Conservation (phyloP, 371 early-diverging fungal genomes). For the Zychaea mexicana region DNA sequence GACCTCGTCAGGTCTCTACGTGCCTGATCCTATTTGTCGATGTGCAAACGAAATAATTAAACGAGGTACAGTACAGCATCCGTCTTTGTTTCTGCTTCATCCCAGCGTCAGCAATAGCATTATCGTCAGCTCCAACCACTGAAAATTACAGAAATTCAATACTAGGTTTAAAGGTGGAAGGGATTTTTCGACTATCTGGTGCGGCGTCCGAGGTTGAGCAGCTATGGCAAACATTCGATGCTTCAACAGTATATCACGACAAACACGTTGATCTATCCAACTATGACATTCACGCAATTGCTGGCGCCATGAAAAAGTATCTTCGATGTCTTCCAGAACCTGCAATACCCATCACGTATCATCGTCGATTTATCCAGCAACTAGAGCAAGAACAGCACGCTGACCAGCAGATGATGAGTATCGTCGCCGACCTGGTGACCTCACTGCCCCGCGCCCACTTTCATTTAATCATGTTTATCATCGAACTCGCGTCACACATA, state of each 20-base stretch:
- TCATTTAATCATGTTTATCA: constrained; percentile 34
- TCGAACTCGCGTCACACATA: constrained; percentile 29
- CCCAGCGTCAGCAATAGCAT: too few relatives aligned
- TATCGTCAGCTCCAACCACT: too few relatives aligned
- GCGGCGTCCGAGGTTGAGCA: constrained; percentile 46
- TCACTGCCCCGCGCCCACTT: constrained; percentile 37
- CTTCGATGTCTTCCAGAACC: constrained; percentile 43
- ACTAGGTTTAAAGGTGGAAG: constrained; percentile 38
- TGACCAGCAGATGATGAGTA: neutral
- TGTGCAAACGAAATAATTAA: constrained; percentile 45
- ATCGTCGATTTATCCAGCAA: constrained; percentile 32
- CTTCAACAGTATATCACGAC: constrained; percentile 36
- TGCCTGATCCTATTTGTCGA: constrained; percentile 42
- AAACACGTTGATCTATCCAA: constrained; percentile 37
- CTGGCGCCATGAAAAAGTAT: constrained; percentile 45
- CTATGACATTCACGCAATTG: constrained; percentile 47
- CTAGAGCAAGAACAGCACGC: too few relatives aligned
- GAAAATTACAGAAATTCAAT: too few relatives aligned
- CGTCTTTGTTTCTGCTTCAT: neutral
- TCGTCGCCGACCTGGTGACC: constrained; percentile 15
- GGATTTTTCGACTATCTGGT: constrained; percentile 51
- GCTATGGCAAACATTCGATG: constrained; percentile 36
- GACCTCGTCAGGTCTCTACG: constrained; percentile 24
- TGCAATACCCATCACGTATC: constrained; percentile 34
- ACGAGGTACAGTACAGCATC: constrained; percentile 24